Base-by-base conservation (phyloP, 257 asterid species). In the Nicotiana paniculata region DNA sequence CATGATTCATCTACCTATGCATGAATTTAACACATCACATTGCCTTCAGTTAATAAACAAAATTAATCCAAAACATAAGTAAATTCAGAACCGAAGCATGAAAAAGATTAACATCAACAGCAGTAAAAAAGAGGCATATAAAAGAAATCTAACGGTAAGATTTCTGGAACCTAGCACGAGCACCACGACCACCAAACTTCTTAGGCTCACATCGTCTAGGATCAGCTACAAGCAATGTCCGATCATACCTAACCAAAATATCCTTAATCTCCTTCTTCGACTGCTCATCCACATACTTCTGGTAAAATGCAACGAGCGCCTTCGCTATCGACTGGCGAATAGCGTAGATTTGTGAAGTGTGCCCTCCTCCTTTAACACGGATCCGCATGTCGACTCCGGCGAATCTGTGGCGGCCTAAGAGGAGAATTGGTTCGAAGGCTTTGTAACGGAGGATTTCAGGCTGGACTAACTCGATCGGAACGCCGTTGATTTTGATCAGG, bases 171-270 rank as follows among this genome's bases (percentile, higher is more conserved):
- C 77, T 68, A 68, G 77, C 18, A 68, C 77, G 77, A 35, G 77
- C 77, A 68, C 77, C 77, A n/a, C 77, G 77, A n/a, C 77, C 77
- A 69, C 77, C 77, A 69, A 69, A 69, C 57, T 69, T 69, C 77
- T 39, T 69, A 5, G 77, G 77, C 77, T 69, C 77, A 39, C 77
- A 37, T 69, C 77, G 55, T n/a, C 77, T 37, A 18, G 77, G 77
- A 69, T 69, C 77, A 39, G 77, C 77, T 37, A 37, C 77, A 39
- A 37, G 57, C 77, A 69, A 69, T 37, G 77, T 69, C 55, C 77
- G 37, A 69, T 69, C 77, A 10, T 69, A 69, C 21, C 77, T 53
- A 1, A 69, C 32, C 10, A 69, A 54, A 2, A 69, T 69, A 69
- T 69, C 77, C 77, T 69, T 69, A n/a, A 69, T 69, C 77, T 69